These are phyloP conservation scores for Cyberlindnera bimundalis DNA, from an alignment of 805 yeast species.

Conservation along the genomic window DNA sequence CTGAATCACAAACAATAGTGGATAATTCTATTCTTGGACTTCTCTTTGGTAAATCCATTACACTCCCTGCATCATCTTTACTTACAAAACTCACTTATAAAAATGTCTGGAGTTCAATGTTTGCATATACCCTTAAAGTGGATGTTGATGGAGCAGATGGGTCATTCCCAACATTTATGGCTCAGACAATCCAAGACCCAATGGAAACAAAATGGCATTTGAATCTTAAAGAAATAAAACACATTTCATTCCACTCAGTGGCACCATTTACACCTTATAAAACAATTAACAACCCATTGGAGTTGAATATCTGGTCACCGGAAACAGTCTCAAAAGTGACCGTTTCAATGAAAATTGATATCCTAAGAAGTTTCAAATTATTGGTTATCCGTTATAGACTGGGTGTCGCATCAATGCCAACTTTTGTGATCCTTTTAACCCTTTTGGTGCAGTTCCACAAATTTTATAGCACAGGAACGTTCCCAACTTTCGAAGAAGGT, in stretches of 20 bases:
- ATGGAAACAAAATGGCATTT: slow-evolving; percentile 80
- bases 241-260: slow-evolving; percentile 52
- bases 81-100: slow-evolving; percentile 47
- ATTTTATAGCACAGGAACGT: slow-evolving; percentile 38
- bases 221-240: slow-evolving; percentile 40
- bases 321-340: slow-evolving; percentile 8
- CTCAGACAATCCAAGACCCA: slow-evolving; percentile 64
- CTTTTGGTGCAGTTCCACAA: slow-evolving; percentile 51
- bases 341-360: slow-evolving; percentile 42
- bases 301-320: slow-evolving; percentile 47
- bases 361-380: slow-evolving; percentile 58
- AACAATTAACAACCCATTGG: slow-evolving; percentile 27
- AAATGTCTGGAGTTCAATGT: slow-evolving; percentile 57
- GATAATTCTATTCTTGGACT: slow-evolving; percentile 6
- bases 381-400: slow-evolving; percentile 76
- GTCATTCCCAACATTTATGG: slow-evolving; percentile 55
- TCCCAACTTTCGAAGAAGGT: slow-evolving; percentile 45
- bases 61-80: slow-evolving; percentile 39
- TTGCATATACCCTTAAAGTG: slow-evolving; percentile 44
- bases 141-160: slow-evolving; percentile 4
- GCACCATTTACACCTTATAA: slow-evolving; percentile 66
- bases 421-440: slow-evolving; percentile 51
- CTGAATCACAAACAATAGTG: slow-evolving; percentile 3
- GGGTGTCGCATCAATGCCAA: slow-evolving; percentile 66
- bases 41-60: slow-evolving; percentile 27